phyloP scores from a whole-genome alignment of 179 eudicot species.

The Spergularia azorica region DNA sequence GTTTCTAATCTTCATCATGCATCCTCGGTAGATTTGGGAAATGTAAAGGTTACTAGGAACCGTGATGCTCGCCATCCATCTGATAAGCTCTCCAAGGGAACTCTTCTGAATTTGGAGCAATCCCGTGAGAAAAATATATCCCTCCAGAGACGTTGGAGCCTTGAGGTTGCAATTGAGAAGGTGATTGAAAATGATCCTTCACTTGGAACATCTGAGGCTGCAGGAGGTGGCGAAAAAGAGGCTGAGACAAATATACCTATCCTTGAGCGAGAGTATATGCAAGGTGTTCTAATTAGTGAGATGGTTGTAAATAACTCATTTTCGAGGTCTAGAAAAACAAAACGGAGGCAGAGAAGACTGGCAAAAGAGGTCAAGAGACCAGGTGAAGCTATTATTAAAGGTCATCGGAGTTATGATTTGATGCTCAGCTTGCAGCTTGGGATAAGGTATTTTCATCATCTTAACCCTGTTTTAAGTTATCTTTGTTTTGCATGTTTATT shows the following conservation, averaged over 20 bases:
- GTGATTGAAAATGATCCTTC: constrained; percentile 58
- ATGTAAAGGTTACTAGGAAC: constrained; percentile 47
- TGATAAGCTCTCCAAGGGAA: constrained; percentile 49
- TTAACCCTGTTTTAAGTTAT: neutral
- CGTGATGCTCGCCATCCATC: constrained; percentile 46
- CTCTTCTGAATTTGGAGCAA: constrained; percentile 47
- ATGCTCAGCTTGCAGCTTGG: constrained; percentile 99
- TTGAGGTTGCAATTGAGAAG: constrained; percentile 89
- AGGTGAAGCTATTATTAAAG: constrained; percentile 94
- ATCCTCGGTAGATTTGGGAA: constrained; percentile 69
- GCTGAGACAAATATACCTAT: constrained; percentile 51
- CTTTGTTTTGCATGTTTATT: no score
- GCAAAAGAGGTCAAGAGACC: constrained; percentile 84
- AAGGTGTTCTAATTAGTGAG: constrained; percentile 93
- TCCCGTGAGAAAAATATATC: constrained; percentile 55
- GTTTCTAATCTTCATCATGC: constrained; percentile 79
- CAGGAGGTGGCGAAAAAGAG: constrained; percentile 53
- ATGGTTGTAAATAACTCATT: constrained; percentile 63
- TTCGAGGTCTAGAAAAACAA: constrained; percentile 64
- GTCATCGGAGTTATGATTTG: constrained; percentile 96
- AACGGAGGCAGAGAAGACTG: constrained; percentile 63
- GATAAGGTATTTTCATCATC: constrained; percentile 59
- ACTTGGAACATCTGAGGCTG: constrained; percentile 44
- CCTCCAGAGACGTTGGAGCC: constrained; percentile 84
- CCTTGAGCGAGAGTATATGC: constrained; percentile 95